phyloP scores from a whole-genome alignment of 768 basidiomycete genomes.

The Mycena indigotica region DNA sequence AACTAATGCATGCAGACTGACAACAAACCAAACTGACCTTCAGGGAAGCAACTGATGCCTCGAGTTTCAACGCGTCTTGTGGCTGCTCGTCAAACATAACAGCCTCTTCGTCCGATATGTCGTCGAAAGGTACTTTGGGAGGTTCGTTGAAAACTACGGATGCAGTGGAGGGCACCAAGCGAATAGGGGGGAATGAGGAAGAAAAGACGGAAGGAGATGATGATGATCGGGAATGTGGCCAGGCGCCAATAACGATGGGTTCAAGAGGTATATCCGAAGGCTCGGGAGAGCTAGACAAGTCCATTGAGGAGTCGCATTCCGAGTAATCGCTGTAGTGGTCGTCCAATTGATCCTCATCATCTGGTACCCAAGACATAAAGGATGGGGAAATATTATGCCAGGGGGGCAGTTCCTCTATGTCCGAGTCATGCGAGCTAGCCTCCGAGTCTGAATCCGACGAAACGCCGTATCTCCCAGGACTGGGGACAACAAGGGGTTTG shows the following conservation, averaged over 20 bases:
- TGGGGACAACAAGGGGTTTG: slow-evolving; percentile 35
- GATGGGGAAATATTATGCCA: slow-evolving; percentile 9
- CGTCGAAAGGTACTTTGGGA: slow-evolving; percentile 24
- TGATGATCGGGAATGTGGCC: slow-evolving; percentile 41
- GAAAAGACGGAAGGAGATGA: slow-evolving; percentile 30
- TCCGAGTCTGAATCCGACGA: slow-evolving; percentile 41
- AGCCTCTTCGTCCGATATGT: slow-evolving; percentile 6
- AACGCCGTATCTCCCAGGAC: slow-evolving; percentile 63
- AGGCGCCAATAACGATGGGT: slow-evolving; percentile 45
- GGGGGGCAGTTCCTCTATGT: slow-evolving; percentile 47
- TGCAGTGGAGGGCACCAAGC: slow-evolving; percentile 2
- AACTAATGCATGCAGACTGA: not conserved
- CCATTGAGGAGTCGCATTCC: slow-evolving; percentile 20
- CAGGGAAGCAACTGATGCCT: slow-evolving; percentile 16
- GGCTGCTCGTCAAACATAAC: not conserved
- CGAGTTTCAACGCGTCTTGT: slow-evolving; percentile 9
- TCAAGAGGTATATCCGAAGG: slow-evolving; percentile 28
- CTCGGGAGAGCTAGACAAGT: slow-evolving; percentile 22
- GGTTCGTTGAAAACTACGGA: slow-evolving; percentile 18
- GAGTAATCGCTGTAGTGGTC: slow-evolving; percentile 15
- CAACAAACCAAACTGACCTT: slow-evolving; percentile 20
- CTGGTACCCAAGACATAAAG: not conserved
- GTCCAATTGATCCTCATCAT: slow-evolving; percentile 7
- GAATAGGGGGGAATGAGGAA: slow-evolving; percentile 15
- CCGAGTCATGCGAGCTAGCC: slow-evolving; percentile 48